Conservation (phyloP, 371 early-diverging fungal genomes). For the Polyrhizophydium stewartii region DNA sequence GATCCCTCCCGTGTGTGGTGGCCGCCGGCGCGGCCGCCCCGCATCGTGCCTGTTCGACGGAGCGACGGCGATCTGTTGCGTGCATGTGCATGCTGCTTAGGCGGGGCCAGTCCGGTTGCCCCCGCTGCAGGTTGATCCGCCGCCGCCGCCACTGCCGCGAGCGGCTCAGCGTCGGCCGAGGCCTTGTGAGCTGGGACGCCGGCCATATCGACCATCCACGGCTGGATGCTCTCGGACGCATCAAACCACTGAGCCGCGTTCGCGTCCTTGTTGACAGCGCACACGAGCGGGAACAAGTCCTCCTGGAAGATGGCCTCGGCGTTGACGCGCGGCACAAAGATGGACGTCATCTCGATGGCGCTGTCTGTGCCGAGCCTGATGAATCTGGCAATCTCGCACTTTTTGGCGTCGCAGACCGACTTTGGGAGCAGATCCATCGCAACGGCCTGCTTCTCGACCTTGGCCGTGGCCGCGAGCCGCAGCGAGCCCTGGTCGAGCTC, state of each 20-base stretch:
- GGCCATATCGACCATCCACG: conserved; percentile 16
- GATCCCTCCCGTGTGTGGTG: no score
- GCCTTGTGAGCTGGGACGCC: background rate
- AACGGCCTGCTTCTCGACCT: conserved; percentile 23
- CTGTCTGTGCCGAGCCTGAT: conserved; percentile 18
- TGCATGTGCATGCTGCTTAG: no score
- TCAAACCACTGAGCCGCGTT: conserved; percentile 10
- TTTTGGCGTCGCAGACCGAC: conserved; percentile 8
- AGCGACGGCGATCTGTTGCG: no score
- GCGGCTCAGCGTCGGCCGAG: no score
- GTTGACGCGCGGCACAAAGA: conserved; percentile 21
- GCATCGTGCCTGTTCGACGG: no score
- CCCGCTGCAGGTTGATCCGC: no score
- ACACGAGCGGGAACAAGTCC: conserved; percentile 23
- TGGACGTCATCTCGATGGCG: conserved; percentile 15
- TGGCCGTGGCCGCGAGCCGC: background rate
- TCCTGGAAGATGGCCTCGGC: conserved; percentile 21
- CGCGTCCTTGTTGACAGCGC: conserved; percentile 4
- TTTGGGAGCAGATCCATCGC: conserved; percentile 21
- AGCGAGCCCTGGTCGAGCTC: conserved; percentile 15
- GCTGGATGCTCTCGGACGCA: conserved; percentile 10
- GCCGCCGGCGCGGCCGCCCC: no score
- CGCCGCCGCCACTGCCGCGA: no score
- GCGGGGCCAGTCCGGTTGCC: no score
- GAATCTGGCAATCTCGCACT: conserved; percentile 31